Base-by-base conservation (phyloP, 768 basidiomycete species). In the Trichaptum fuscoviolaceum region DNA sequence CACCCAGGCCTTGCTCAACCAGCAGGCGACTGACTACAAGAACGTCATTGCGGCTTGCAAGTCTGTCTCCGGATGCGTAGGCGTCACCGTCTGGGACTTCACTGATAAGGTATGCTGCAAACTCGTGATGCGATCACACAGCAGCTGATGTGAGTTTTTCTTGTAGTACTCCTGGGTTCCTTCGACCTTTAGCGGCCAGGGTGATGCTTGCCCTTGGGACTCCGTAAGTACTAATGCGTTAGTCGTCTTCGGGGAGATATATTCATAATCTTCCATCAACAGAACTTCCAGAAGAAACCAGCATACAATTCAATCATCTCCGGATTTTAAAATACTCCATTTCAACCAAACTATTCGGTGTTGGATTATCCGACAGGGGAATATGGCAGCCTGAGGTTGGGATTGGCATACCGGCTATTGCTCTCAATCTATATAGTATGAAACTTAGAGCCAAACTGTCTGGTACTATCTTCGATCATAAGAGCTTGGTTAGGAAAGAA, bases 1-100 rank as follows among this genome's bases (percentile, higher is more conserved):
- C 15, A 85, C 85, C 2, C 69, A 73, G 8, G 82, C 81, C 0
- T 75, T 82, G 35, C 77, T 85, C 35, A 77, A 75, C 34, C 85
- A 87, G 71, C 87, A 89, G 71, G 77, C 82, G 72, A 77, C 75
- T 67, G 87, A 89, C 71, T 89, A 87, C 69, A 75, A 81, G 73
- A 80, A 78, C 27, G 82, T 88, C 58, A 79, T 88, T 64, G 67
- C 74, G n/a, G 83, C 85, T 15, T 89, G 88, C 72, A 79, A 81
- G 68, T 77, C 67, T 52, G 74, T 79, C 63, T 26, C 70, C 10
- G 69, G 71, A 27, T 80, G 79, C 68, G 74, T 80, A 42, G 77
- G 77, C 52, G 67, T 81, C 52, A 79, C 77, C 20, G 35, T 79
- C 63, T 82, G 80, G 81, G 81, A 79, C 67, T 80, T 75, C 64